phyloP scores from a whole-genome alignment of 257 asterid species.

The Nicotiana knightiana region DNA sequence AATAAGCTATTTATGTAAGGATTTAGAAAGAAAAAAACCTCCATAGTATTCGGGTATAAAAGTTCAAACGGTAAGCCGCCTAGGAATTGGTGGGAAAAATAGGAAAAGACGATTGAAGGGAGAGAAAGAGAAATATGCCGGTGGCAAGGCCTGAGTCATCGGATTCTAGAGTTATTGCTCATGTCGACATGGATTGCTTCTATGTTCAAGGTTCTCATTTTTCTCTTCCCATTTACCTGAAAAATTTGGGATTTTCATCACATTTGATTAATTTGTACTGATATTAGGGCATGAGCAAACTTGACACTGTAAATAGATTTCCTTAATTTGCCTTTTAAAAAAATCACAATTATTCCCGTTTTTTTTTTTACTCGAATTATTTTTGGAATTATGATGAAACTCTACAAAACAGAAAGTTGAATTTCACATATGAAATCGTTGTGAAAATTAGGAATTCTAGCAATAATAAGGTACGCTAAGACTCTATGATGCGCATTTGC shows the following conservation, averaged over 20 bases:
- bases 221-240: not conserved
- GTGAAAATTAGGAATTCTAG: not conserved
- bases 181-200: conserved; percentile 94
- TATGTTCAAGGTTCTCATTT: conserved; percentile 75
- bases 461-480: not conserved
- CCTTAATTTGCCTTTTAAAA: not conserved
- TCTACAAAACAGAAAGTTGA: not conserved
- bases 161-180: conserved; percentile 82
- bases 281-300: not conserved
- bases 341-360: not conserved
- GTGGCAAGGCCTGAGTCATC: conserved; percentile 68
- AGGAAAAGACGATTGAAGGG: conserved; percentile 18
- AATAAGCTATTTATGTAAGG: too few species aligned
- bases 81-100: conserved; percentile 11
- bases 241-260: not conserved
- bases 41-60: not conserved
- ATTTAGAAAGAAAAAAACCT: too few species aligned
- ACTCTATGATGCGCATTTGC: not conserved
- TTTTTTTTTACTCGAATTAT: not conserved
- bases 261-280: not conserved
- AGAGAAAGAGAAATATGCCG: conserved; percentile 33
- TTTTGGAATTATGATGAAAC: not conserved
- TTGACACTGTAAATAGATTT: not conserved
- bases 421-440: not conserved
- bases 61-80: not conserved